These are phyloP conservation scores for Leishmania amazonensis DNA, from an alignment of 208 protist genomes.

Conservation along the genomic window DNA sequence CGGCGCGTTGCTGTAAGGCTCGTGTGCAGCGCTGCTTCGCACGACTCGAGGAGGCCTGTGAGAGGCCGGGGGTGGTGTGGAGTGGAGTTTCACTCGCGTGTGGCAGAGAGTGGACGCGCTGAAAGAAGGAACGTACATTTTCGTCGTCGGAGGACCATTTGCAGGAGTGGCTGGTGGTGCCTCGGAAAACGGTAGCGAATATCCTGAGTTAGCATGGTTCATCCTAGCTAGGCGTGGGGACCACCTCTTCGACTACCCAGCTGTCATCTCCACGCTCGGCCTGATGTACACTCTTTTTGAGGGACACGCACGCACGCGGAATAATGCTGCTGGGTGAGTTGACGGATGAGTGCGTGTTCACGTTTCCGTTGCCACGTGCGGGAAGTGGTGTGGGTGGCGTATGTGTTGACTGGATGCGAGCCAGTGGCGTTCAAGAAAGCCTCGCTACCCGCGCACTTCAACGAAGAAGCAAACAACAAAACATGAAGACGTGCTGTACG, in stretches of 20 bases:
- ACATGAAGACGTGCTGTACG: background rate
- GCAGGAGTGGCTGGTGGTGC: background rate
- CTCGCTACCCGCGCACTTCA: background rate
- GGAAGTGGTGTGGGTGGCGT: background rate
- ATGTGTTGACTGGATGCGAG: too few relatives aligned
- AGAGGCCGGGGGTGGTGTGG: background rate
- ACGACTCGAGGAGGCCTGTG: background rate
- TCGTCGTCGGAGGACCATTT: background rate
- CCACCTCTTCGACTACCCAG: background rate
- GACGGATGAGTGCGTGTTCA: background rate
- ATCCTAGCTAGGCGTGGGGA: too few relatives aligned
- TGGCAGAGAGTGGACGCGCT: background rate
- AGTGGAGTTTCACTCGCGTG: background rate
- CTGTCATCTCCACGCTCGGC: background rate
- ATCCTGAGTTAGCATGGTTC: background rate
- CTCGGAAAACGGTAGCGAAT: background rate
- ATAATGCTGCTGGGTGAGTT: background rate
- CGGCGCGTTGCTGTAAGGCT: too few relatives aligned
- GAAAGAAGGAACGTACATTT: background rate
- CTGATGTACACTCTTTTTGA: background rate
- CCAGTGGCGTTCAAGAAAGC: too few relatives aligned
- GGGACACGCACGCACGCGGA: background rate
- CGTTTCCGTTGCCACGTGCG: background rate
- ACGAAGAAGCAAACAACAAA: background rate
- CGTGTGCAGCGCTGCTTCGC: too few relatives aligned